A percentile compares a stretch with the other conserved stretches of the same genome.
These are phyloP conservation scores for Leishmania amazonensis DNA, from an alignment of 208 protist species.

Conservation along the genomic window DNA sequence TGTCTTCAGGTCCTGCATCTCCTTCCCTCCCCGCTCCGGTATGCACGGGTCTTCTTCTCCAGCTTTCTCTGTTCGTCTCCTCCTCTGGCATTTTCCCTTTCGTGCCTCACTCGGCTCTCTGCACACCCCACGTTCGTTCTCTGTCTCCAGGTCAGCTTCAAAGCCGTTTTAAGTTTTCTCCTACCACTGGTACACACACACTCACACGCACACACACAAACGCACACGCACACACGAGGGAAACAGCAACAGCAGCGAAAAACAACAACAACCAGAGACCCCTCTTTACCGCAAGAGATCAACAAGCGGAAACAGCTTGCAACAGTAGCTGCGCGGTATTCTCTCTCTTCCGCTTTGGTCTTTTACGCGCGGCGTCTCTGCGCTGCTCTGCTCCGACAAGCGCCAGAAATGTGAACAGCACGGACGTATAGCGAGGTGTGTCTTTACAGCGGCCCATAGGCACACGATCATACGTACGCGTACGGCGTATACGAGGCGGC, in stretches of 20 bases:
- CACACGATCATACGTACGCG: neutral
- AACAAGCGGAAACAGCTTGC: neutral
- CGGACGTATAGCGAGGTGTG: neutral
- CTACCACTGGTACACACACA: neutral
- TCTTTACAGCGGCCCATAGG: neutral
- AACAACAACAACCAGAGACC: neutral
- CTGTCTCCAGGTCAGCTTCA: neutral
- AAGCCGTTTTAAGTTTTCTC: neutral
- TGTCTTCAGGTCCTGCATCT: neutral
- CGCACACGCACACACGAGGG: neutral
- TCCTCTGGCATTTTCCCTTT: neutral
- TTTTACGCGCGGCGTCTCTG: neutral
- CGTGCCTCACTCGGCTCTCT: neutral
- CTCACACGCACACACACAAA: neutral
- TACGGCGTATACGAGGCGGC: neutral
- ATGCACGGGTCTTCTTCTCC: neutral
- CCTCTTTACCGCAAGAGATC: neutral
- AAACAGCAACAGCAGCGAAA: too few relatives aligned
- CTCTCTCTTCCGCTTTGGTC: neutral
- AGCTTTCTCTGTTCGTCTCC: neutral
- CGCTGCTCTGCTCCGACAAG: neutral
- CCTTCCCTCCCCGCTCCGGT: neutral
- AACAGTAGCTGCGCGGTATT: neutral
- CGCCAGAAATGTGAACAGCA: neutral
- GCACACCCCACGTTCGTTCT: neutral